Base-by-base conservation (phyloP, 176 grass and related monocot species). In the Hordeum vulgare region DNA sequence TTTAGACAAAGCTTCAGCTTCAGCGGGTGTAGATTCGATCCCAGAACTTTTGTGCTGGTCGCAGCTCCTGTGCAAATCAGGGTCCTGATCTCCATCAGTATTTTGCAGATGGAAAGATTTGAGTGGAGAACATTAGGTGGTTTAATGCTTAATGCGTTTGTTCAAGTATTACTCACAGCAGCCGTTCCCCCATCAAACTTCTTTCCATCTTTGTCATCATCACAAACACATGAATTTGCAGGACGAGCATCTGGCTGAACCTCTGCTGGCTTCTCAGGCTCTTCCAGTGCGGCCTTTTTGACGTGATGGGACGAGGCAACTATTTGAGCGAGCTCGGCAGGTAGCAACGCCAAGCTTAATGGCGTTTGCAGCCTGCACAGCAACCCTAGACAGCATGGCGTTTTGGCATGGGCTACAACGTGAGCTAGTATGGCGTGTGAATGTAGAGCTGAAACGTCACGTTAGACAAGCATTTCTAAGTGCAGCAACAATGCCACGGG, bases 21-120 rank as follows among this genome's bases (percentile, higher is more conserved):
- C 93, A 76, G 91, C 96, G 24, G 82, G 90, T 75, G 93, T 96
- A 14, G 93, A 49, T 87, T 99, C 96, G 31, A 99, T 99, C 64
- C 86, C 85, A 3, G 85, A 94, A 75, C 53, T 87, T 83, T 83
- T 80, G 31, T 88, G 81, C 66, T 77, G 73, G 31, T 90, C 85
- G 75, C 21, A 45, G 83, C 82, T 81, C 83, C 73, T 85, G 9
- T 92, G 86, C 33, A 82, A 66, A 57, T 94, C 87, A 71, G 62
- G 10, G n/a, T 83, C 71, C 61, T 75, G 80, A 75, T 64, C 62
- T 71, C 36, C 85, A 51, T 72, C 84, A 33, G 42, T 33, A 59
- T 75, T 85, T 79, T 90, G 85, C 73, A 84, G 20, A 85, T 61
- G 40, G 86, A 88, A 85, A 14, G 67, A 87, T 76, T 25, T 58